Evolutionary conservation across 2,329 filamentous ascomycete species (phyloP), one percentile per base, ranked within the genome.

Genomic region (Anisogramma anomala): DNA sequence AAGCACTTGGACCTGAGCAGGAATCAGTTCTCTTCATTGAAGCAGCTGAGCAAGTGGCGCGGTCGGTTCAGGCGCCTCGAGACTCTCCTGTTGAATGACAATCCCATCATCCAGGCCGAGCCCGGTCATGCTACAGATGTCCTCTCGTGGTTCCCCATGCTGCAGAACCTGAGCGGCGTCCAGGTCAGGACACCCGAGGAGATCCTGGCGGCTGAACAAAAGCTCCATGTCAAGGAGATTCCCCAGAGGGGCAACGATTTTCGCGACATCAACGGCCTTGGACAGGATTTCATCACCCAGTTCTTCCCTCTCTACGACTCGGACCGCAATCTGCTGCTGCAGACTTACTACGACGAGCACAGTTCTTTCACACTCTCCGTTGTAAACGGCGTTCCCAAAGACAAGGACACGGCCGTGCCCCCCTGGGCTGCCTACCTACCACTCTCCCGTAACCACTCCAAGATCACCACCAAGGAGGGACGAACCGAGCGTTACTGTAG

Each of bases 1-100:
- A 80, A 85, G 57, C 88, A 94, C 50, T 75, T 98, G 10, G 89
- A 95, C 51, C 72, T 96, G 19, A 91, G 85, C 41, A 76, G 80
- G 55, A 96, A 96, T 62, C 74, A 79, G 30, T 76, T 98, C 52
- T 68, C 71, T 44, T 76, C 74, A 38, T 61, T 86, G 37, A 74
- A 77, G 42, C 72, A 74, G 8, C 61, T 98, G 34, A 72, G 78
- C 39, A 72, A 69, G 23, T 95, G 87, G 87, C 80, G 80, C 46
- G 75, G 78, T 55, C 85, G 83, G 41, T 88, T 96, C 54, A 77
- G 71, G 39, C 67, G 77, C 42, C 71, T 96, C 9, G 79, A 94
- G 55, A 88, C 88, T 39, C 71, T 98, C 2, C 77, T 93, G 46
- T 65, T 94, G 47, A 71, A 72, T 8, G 79, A 76, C 38, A 94